Evolutionary conservation across 73 alveolate genomes (phyloP).

Genomic region (Symbiodinium natans): DNA sequence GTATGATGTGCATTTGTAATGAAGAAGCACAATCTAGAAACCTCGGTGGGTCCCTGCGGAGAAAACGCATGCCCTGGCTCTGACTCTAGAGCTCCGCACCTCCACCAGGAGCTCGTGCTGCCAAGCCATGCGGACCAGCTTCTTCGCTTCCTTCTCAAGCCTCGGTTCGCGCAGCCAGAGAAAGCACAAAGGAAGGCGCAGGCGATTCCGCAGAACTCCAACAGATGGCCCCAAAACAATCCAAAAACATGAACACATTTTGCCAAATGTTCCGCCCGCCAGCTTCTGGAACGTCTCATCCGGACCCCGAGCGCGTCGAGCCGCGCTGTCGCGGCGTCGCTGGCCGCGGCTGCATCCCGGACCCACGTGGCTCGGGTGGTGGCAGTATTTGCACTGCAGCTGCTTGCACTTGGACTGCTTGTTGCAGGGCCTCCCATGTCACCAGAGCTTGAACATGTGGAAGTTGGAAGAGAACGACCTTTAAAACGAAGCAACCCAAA

Average conservation of each 20-base stretch:
- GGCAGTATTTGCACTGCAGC: conserved; percentile 21
- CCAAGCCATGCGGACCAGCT: background rate
- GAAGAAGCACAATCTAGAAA: too few relatives aligned
- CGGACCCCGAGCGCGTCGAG: background rate
- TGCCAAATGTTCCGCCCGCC: background rate
- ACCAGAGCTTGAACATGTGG: background rate
- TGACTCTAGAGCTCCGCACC: too few relatives aligned
- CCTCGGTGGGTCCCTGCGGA: too few relatives aligned
- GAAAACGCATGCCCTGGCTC: too few relatives aligned
- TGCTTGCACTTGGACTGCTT: conserved; percentile 29
- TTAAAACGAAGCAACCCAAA: background rate
- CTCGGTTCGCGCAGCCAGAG: background rate
- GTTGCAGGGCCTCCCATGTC: conserved; percentile 34
- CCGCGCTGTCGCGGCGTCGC: conserved; percentile 44
- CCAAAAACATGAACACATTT: too few relatives aligned
- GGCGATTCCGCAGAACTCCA: too few relatives aligned
- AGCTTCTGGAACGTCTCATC: background rate
- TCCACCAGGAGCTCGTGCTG: background rate
- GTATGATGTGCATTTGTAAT: too few relatives aligned
- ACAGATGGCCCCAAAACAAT: too few relatives aligned
- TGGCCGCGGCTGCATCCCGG: conserved; percentile 42
- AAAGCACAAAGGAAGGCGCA: too few relatives aligned
- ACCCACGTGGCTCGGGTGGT: background rate
- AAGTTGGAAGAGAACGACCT: background rate
- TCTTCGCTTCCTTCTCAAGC: background rate